Base-by-base conservation (phyloP, 2,329 filamentous ascomycete species). In the Balansia obtecta region DNA sequence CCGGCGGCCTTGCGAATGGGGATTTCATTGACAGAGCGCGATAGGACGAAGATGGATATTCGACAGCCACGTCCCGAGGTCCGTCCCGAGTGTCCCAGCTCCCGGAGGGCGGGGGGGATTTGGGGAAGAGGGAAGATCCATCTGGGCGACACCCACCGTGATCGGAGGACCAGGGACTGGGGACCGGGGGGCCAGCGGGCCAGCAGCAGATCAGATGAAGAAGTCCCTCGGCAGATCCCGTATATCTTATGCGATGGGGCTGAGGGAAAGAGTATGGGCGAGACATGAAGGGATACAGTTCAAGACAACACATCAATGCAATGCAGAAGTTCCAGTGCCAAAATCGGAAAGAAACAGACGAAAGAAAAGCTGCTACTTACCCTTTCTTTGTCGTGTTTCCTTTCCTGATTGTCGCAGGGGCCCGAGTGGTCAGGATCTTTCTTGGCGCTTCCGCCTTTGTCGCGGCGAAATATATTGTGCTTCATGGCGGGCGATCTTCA, bases 361-460 rank as follows among this genome's bases (percentile, higher is more conserved):
- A 43, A 50, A 53, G 34, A 47, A 52, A 40, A 42, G 33, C 22
- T 51, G 45, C 46, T 51, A 65, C 68, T 60, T 64, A 76, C 72
- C 72, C 73, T 75, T 55, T 73, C 65, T 63, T 77, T 76, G 59
- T 75, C 71, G 51, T 62, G 59, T 5, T 20, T n/a, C 22, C 38
- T 32, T 12, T 41, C 32, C n/a, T 45, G 45, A 9, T 45, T 34
- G 34, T 49, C 20, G 20, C 20, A 22, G 20, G 20, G 20, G 20
- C 4, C 20, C 2, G 20, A 22, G 20, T 22, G 20, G 20, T 22
- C 41, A 40, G 30, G 1, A 18, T 40, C 13, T 56, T 60, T 30
- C 15, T 42, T 16, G n/a, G 20, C n/a, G 8, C 4, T 9, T 7
- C 16, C 8, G 16, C 33, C 15, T 20, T 46, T 46, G 15, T 22